Evolutionary conservation across 2,329 filamentous ascomycete species (phyloP).

Genomic region (Ophiostoma quercus): DNA sequence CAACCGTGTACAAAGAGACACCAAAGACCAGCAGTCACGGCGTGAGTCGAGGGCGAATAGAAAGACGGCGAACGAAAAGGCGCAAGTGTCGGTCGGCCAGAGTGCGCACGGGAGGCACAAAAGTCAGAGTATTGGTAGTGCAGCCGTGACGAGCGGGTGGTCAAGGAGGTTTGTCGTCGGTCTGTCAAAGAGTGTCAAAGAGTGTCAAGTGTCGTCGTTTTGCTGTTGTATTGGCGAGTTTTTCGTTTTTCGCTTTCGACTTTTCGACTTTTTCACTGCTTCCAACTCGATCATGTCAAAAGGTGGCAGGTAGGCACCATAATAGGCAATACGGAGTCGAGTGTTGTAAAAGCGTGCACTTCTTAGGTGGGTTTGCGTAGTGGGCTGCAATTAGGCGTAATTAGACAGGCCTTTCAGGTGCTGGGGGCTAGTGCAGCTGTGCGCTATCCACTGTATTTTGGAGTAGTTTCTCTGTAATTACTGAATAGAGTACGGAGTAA

Average conservation of each 20-base stretch:
- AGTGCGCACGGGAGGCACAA: background rate
- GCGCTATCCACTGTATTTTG: background rate
- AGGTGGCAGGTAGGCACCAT: conserved; percentile 21
- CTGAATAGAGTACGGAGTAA: background rate
- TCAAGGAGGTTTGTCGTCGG: background rate
- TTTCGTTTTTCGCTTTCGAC: background rate
- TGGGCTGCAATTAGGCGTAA: background rate
- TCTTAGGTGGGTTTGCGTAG: conserved; percentile 8
- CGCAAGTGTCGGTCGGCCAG: background rate
- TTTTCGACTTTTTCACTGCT: conserved; percentile 18
- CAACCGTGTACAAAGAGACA: background rate
- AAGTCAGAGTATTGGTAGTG: background rate
- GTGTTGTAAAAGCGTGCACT: background rate
- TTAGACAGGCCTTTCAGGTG: background rate
- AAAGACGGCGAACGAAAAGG: conserved; percentile 7
- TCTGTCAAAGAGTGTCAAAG: background rate
- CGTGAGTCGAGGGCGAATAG: background rate
- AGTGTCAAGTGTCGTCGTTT: background rate
- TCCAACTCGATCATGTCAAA: conserved; percentile 17
- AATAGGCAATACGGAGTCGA: background rate
- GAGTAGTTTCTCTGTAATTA: too few species aligned
- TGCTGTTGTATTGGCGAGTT: background rate
- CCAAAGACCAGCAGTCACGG: background rate
- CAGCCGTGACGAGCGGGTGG: background rate
- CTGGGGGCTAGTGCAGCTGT: background rate